phyloP scores from a whole-genome alignment of 192 early-diverging fungal species.

The Podila epigama region DNA sequence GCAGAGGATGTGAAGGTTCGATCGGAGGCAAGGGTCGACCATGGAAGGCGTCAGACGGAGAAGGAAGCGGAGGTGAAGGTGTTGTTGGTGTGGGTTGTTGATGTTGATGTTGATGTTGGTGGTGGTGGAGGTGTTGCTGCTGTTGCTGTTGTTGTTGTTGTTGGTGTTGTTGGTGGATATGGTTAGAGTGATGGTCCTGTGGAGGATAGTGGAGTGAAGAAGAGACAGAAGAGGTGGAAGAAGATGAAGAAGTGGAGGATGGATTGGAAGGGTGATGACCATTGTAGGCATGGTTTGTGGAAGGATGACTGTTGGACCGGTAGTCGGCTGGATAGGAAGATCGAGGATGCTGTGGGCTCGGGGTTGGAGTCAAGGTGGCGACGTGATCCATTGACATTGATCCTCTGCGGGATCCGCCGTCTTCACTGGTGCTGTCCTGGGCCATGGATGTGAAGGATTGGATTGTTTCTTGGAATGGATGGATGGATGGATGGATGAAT shows the following conservation, averaged over 20 bases:
- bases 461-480: slow-evolving; percentile 14
- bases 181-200: slow-evolving; percentile 1
- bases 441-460: background rate
- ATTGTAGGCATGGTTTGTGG: background rate
- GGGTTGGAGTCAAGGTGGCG: slow-evolving; percentile 29
- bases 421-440: slow-evolving; percentile 6
- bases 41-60: slow-evolving; percentile 34
- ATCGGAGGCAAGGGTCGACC: slow-evolving; percentile 34
- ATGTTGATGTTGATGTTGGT: background rate
- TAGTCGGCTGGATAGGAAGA: background rate
- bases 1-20: slow-evolving; percentile 35
- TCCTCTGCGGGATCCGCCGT: slow-evolving; percentile 3
- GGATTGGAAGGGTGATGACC: background rate
- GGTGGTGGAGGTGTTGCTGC: background rate
- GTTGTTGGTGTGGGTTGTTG: slow-evolving; percentile 12
- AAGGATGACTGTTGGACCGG: background rate
- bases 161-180: slow-evolving; percentile 11
- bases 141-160: background rate
- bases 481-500: background rate
- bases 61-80: slow-evolving; percentile 39
- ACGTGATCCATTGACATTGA: slow-evolving; percentile 24
- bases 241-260: background rate
- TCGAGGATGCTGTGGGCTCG: slow-evolving; percentile 19
- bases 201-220: background rate
- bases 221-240: background rate